Evolutionary conservation across 1,284 basidiomycete genomes (phyloP).

Genomic region (Xanthoconium separans): DNA sequence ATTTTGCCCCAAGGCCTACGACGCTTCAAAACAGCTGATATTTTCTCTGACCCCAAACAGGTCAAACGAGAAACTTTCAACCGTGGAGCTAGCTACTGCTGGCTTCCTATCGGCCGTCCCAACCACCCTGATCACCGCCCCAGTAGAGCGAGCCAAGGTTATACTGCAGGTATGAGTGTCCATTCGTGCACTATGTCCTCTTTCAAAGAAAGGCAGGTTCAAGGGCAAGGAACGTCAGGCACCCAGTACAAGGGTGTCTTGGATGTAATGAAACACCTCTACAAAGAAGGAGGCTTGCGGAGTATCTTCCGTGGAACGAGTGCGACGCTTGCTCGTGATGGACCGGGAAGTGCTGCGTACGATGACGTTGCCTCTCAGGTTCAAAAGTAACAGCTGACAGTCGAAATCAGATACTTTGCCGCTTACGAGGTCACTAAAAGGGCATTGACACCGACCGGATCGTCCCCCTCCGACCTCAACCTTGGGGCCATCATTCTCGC

Average conservation of each 20-base stretch:
- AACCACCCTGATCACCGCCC: conserved; percentile 89
- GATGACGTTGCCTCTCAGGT: conserved; percentile 25
- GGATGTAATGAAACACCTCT: conserved; percentile 90
- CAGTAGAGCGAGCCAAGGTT: conserved; percentile 97
- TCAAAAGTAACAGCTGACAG: conserved; percentile 1
- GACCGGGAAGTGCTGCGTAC: conserved; percentile 94
- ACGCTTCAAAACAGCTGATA: conserved; percentile 90
- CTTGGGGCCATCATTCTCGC: conserved; percentile 88
- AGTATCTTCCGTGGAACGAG: conserved; percentile 93
- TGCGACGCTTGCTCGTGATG: conserved; percentile 93
- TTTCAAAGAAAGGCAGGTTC: conserved; percentile 52
- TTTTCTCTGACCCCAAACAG: conserved; percentile 71
- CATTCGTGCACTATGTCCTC: not conserved
- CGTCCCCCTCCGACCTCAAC: conserved; percentile 79
- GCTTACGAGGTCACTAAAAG: conserved; percentile 96
- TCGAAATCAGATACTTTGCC: conserved; percentile 80
- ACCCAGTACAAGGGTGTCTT: conserved; percentile 88
- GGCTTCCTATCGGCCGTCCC: conserved; percentile 96
- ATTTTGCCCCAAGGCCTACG: conserved; percentile 73
- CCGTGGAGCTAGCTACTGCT: conserved; percentile 84
- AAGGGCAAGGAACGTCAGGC: conserved; percentile 78
- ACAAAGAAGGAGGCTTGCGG: conserved; percentile 90
- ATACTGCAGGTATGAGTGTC: conserved; percentile 71
- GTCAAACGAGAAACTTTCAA: conserved; percentile 63
- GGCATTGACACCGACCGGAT: conserved; percentile 73